phyloP scores from a whole-genome alignment of 345 rosid genomes.

The Orychophragmus violaceus region DNA sequence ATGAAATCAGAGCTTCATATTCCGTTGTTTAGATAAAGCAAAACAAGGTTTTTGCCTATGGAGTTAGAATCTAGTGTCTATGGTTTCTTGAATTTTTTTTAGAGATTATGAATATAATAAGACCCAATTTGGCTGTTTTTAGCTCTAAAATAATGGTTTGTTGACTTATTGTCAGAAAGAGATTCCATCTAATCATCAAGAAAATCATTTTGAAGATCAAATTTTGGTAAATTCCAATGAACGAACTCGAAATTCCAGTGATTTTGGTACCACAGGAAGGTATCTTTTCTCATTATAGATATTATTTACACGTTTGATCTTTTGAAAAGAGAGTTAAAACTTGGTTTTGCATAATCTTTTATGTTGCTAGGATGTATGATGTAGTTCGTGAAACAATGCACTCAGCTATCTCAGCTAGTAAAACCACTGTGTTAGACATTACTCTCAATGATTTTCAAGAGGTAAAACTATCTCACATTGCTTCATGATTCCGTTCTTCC shows the following conservation, averaged over 20 bases:
- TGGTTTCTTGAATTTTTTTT: background rate
- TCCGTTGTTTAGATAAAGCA: background rate
- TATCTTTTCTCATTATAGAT: too few species aligned
- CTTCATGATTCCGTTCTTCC: background rate
- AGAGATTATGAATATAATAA: background rate
- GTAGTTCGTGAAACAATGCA: slow-evolving; percentile 68
- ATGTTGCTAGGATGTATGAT: slow-evolving; percentile 49
- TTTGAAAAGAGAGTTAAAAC: too few species aligned
- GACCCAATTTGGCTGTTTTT: background rate
- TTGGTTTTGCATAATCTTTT: too few species aligned
- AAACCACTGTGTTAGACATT: slow-evolving; percentile 59
- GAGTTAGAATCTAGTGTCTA: background rate
- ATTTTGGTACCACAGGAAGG: slow-evolving; percentile 30
- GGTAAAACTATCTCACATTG: slow-evolving; percentile 33
- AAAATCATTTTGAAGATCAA: slow-evolving; percentile 21
- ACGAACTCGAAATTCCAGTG: slow-evolving; percentile 17
- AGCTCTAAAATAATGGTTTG: background rate
- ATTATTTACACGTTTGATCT: too few species aligned
- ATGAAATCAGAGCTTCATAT: background rate
- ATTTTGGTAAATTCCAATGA: slow-evolving; percentile 1
- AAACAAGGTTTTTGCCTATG: background rate
- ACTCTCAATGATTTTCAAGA: slow-evolving; percentile 71
- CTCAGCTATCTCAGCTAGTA: slow-evolving; percentile 67
- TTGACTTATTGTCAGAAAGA: slow-evolving; percentile 30
- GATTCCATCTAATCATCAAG: slow-evolving; percentile 32